Percentiles rank a stretch among this genome's conserved stretches.
Evolutionary conservation across 2,329 filamentous ascomycete species (phyloP).

Genomic region (Cytospora schulzeri): DNA sequence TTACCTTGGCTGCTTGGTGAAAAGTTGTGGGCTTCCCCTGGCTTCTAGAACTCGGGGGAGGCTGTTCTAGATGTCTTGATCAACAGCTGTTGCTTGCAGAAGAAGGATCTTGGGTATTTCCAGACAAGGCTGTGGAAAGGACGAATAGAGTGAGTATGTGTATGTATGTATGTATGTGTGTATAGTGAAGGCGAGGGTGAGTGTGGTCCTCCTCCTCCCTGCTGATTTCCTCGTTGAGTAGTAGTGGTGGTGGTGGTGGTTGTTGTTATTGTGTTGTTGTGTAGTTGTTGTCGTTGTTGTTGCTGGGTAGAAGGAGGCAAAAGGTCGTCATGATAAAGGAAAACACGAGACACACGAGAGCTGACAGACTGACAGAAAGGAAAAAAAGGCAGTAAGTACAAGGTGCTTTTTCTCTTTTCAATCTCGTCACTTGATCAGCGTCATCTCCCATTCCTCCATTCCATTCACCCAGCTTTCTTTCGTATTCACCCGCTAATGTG

Average conservation of each 20-base stretch:
- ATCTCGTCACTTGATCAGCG: neutral
- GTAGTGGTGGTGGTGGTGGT: neutral
- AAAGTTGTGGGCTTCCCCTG: neutral
- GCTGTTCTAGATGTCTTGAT: constrained; percentile 20
- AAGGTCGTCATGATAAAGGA: neutral
- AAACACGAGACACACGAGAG: neutral
- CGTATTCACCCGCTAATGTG: neutral
- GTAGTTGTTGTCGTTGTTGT: too few species aligned
- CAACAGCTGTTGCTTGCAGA: neutral
- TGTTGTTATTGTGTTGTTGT: too few species aligned
- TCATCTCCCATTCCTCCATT: neutral
- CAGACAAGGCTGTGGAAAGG: neutral
- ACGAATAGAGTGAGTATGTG: neutral
- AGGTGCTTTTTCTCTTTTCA: neutral
- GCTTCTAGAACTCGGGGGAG: constrained; percentile 6
- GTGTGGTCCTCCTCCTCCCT: constrained; percentile 5
- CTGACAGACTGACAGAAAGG: neutral
- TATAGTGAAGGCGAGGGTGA: constrained; percentile 13
- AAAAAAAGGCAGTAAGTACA: too few species aligned
- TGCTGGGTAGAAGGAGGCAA: neutral
- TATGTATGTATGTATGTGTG: neutral
- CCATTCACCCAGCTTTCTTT: neutral
- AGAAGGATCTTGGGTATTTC: neutral
- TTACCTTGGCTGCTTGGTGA: too few species aligned
- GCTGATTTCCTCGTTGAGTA: neutral